These are phyloP conservation scores for Amborella trichopoda DNA, from an alignment of 164 flowering plant genomes.

Conservation along the genomic window DNA sequence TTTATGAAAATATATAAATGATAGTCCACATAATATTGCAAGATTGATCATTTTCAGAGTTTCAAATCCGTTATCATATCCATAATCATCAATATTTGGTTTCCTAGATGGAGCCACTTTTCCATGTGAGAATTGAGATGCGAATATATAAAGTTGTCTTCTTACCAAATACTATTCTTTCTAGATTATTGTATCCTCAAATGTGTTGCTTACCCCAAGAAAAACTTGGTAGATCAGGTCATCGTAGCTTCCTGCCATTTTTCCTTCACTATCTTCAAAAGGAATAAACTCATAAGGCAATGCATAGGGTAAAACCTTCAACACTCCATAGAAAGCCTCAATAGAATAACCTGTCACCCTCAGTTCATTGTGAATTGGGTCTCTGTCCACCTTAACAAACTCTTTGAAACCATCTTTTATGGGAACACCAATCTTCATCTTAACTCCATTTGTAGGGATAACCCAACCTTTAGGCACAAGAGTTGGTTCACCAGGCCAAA, in stretches of 20 bases:
- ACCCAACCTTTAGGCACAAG: constrained; percentile 19
- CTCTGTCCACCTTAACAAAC: constrained; percentile 14
- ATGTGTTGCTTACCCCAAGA: constrained; percentile 14
- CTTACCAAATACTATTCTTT: too few relatives aligned
- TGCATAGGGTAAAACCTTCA: constrained; percentile 18
- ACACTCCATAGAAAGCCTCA: constrained; percentile 28
- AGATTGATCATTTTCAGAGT: too few relatives aligned
- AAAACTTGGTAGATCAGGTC: constrained; percentile 18
- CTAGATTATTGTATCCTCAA: too few relatives aligned
- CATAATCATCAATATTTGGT: too few relatives aligned
- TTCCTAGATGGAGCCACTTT: too few relatives aligned
- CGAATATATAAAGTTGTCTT: too few relatives aligned
- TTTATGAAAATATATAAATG: too few relatives aligned
- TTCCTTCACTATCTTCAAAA: constrained; percentile 5
- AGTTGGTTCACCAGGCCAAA: constrained; percentile 29
- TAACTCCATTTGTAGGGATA: constrained; percentile 18
- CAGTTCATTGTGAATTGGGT: constrained; percentile 2
- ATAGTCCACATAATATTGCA: too few relatives aligned
- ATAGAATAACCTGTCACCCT: constrained; percentile 18
- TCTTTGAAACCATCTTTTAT: constrained; percentile 15
- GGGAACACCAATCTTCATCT: constrained; percentile 29
- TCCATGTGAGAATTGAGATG: too few relatives aligned
- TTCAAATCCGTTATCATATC: too few relatives aligned
- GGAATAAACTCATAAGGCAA: constrained; percentile 27
- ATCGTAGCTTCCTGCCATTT: constrained; percentile 8